Evolutionary conservation across 179 eudicot species (phyloP), one percentile per base, ranked within the genome.

Genomic region (Beta macrorhiza): DNA sequence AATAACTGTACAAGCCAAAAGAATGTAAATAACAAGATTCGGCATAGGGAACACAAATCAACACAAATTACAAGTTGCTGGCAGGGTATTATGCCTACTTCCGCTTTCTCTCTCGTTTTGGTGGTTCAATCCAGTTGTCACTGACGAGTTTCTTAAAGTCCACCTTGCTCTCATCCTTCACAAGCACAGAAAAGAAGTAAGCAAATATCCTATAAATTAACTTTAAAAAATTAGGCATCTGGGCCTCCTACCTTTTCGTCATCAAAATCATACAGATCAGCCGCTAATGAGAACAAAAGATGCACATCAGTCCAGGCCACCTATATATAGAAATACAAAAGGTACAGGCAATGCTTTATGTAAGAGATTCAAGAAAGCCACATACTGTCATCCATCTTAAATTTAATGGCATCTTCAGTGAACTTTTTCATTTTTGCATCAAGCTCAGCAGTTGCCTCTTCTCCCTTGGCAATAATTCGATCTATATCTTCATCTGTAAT

Each of bases 361-460:
- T 32, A 51, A 81, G 76, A 52, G 53, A 17, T 11, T 75, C 19
- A 75, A 69, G 11, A 10, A 74, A 72, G 22, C 55, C 37, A 81
- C 99, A 73, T 91, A 96, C 98, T 90, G 87, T 92, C 99, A 81
- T 94, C 97, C 99, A 96, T 92, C 83, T 96, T 96, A 85, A 96
- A 96, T 76, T 96, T 89, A 75, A 96, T 92, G 80, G 99, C 99
- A 88, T 96, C 99, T 86, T 96, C 99, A 57, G 99, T 94, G 84
- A 96, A 96, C 72, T 96, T 96, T 77, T 94, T 96, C 99, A 96
- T 94, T 83, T 96, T 96, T 65, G 99, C 98, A 91, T 96, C 99
- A 87, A 96, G 98, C 81, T 96, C 99, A 77, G 97, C 97, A 51
- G 99, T 96, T 83, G 97, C 97, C 84, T 94, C 98, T 89, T 96